Conservation (phyloP, 2,329 filamentous ascomycete genomes). For the Aureobasidium zeae region DNA sequence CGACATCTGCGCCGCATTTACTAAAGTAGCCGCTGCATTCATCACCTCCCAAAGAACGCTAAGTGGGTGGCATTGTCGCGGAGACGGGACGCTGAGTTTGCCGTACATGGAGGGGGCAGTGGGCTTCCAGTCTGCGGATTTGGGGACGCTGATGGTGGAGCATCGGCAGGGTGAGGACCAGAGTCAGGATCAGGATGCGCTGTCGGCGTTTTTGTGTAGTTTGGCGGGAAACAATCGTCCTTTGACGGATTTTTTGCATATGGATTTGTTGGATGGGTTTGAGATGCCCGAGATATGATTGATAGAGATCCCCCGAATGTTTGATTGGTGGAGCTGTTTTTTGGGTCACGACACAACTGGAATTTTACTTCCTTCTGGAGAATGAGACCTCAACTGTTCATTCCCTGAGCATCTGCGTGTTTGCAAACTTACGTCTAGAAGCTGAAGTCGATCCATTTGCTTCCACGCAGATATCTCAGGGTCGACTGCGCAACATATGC, state of each 20-base stretch:
- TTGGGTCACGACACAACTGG: too few relatives aligned
- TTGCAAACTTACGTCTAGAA: too few relatives aligned
- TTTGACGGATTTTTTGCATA: conserved; percentile 8
- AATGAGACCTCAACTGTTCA: too few relatives aligned
- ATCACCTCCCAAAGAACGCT: conserved; percentile 17
- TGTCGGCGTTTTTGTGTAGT: neutral
- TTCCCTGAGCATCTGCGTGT: too few relatives aligned
- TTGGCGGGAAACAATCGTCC: conserved; percentile 2
- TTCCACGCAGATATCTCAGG: too few relatives aligned
- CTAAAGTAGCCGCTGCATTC: conserved; percentile 16
- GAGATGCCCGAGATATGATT: neutral
- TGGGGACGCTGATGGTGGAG: neutral
- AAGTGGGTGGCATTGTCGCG: conserved; percentile 16
- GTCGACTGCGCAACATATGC: too few relatives aligned
- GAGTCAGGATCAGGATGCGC: neutral
- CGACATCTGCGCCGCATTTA: conserved; percentile 18
- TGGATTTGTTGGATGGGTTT: conserved; percentile 8
- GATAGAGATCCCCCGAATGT: too few relatives aligned
- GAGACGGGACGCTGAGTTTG: conserved; percentile 14
- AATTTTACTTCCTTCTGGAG: too few relatives aligned
- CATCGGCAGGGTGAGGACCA: conserved; percentile 1
- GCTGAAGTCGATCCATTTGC: too few relatives aligned
- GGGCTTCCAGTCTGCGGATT: neutral
- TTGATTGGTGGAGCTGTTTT: too few relatives aligned
- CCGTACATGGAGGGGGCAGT: neutral